Evolutionary conservation across 1,284 basidiomycete species (phyloP).

Genomic region (Ceratobasidium sp.): DNA sequence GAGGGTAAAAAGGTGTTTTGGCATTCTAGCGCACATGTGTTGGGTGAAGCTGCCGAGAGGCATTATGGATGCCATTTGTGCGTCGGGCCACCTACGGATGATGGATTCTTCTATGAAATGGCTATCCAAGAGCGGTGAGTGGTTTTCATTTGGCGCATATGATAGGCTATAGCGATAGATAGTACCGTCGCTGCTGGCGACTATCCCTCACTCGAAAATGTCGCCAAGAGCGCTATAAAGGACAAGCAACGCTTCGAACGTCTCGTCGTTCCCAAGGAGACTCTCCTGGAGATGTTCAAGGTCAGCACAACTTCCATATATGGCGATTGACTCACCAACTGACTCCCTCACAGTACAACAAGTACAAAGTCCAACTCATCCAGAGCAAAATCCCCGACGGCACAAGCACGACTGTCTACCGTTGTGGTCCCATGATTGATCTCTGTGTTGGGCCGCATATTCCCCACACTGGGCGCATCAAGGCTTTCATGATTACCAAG

Average conservation of each 20-base stretch:
- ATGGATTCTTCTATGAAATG: conserved; percentile 99
- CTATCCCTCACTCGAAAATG: conserved; percentile 88
- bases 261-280: conserved; percentile 91
- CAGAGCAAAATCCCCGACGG: conserved; percentile 96
- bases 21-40: conserved; percentile 98
- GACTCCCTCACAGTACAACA: conserved; percentile 82
- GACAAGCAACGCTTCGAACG: conserved; percentile 98
- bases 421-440: conserved; percentile 98
- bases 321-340: conserved; percentile 9
- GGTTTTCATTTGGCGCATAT: conserved; percentile 15
- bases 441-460: conserved; percentile 97
- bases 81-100: conserved; percentile 96
- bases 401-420: conserved; percentile 96
- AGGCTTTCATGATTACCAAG: conserved; percentile 95
- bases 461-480: conserved; percentile 97
- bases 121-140: conserved; percentile 71
- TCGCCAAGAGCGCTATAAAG: conserved; percentile 89
- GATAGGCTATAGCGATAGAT: background rate
- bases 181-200: conserved; percentile 82
- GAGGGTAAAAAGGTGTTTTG: conserved; percentile 99
- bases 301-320: conserved; percentile 57
- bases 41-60: conserved; percentile 97
- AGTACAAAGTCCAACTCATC: conserved; percentile 98
- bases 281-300: conserved; percentile 94
- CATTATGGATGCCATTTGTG: conserved; percentile 98